A percentile compares a stretch with the other conserved stretches of the same genome.
Evolutionary conservation across 2,329 filamentous ascomycete genomes (phyloP).

Genomic region (Cladosporium cucumerinum): DNA sequence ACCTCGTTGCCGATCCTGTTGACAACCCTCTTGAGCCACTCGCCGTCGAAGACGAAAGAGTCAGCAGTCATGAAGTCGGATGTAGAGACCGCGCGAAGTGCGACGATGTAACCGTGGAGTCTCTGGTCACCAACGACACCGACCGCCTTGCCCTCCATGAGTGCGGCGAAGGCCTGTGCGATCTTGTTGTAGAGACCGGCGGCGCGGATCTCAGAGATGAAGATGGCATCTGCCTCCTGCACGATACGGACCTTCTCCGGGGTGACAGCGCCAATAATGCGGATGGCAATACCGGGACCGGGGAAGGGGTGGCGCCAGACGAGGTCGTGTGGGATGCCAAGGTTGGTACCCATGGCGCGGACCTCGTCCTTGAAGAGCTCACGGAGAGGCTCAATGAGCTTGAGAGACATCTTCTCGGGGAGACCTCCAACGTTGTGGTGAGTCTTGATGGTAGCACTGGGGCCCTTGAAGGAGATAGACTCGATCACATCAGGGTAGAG

Average conservation of each 20-base stretch:
- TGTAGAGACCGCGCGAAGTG: conserved; percentile 60
- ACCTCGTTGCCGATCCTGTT: conserved; percentile 73
- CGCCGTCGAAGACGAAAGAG: conserved; percentile 62
- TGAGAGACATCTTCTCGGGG: conserved; percentile 59
- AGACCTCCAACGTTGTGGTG: conserved; percentile 72
- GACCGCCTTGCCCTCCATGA: conserved; percentile 63
- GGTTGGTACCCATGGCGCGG: conserved; percentile 62
- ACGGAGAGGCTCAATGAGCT: conserved; percentile 74
- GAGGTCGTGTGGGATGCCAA: conserved; percentile 70
- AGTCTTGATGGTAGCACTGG: conserved; percentile 69
- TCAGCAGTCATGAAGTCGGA: conserved; percentile 74
- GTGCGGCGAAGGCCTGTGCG: conserved; percentile 66
- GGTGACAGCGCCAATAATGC: conserved; percentile 82
- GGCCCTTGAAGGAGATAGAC: conserved; percentile 69
- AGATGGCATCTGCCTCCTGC: conserved; percentile 73
- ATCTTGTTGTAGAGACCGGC: conserved; percentile 72
- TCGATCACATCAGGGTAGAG: conserved; percentile 74
- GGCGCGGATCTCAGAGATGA: conserved; percentile 69
- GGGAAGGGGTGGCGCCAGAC: conserved; percentile 78
- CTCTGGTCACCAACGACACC: conserved; percentile 69
- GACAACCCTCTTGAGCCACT: conserved; percentile 63
- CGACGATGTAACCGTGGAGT: conserved; percentile 61
- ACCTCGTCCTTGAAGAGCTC: conserved; percentile 86
- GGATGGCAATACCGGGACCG: conserved; percentile 70
- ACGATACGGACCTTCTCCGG: conserved; percentile 74